Conservation (phyloP, 495 filamentous ascomycete genomes). For the Talaromyces nanjingensis region DNA sequence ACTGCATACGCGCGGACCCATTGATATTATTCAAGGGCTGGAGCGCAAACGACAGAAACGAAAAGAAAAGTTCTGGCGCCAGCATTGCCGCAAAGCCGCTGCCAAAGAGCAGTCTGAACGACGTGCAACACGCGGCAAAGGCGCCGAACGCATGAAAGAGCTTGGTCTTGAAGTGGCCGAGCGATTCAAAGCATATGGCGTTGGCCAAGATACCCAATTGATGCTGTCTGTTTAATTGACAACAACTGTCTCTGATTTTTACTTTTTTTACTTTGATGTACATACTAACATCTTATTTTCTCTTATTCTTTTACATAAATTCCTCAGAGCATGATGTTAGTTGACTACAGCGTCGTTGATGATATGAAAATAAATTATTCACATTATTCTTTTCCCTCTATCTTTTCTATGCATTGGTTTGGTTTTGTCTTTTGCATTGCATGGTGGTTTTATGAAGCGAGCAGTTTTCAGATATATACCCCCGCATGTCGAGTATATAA, state of each 20-base stretch:
- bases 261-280: conserved; percentile 29
- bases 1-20: conserved; percentile 68
- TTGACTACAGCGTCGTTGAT: neutral
- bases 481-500: neutral
- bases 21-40: conserved; percentile 94
- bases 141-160: conserved; percentile 89
- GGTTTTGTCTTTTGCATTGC: neutral
- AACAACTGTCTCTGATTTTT: conserved; percentile 16
- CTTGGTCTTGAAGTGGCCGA: conserved; percentile 81
- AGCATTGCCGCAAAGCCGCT: conserved; percentile 63
- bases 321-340: conserved; percentile 3
- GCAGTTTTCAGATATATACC: neutral
- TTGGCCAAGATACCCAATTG: conserved; percentile 57
- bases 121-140: conserved; percentile 67
- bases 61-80: conserved; percentile 81
- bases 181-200: conserved; percentile 57
- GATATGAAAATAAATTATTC: neutral
- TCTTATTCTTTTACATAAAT: conserved; percentile 2
- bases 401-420: neutral
- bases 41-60: conserved; percentile 89
- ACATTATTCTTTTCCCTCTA: neutral
- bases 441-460: neutral
- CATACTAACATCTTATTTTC: conserved; percentile 21
- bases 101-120: conserved; percentile 53
- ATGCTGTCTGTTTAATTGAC: conserved; percentile 67